Base-by-base conservation (phyloP, 495 filamentous ascomycete genomes). In the Penicillium soppii region DNA sequence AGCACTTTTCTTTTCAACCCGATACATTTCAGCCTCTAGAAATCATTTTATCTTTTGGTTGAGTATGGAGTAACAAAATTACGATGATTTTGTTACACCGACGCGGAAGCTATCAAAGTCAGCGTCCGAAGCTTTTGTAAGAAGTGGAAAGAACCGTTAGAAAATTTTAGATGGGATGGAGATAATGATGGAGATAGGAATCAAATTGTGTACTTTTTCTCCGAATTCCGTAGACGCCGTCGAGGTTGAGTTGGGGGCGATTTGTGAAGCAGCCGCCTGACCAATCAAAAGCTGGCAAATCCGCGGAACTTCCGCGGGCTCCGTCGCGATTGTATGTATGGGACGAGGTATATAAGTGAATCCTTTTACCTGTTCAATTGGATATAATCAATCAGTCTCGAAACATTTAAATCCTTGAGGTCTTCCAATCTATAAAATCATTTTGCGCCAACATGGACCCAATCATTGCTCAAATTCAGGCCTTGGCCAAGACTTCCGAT, bases 261-360 rank as follows among this genome's bases (percentile, higher is more conserved):
- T 12, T 25, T 19, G 46, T n/a, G 13, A 3, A 25, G 22, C n/a
- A n/a, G n/a, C n/a, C n/a, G n/a, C n/a, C 27, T 13, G 41, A 30
- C 56, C 59, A 58, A 63, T 63, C 21, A 55, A 30, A 26, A 17
- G n/a, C 25, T 10, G 41, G 30, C 44, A 15, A 37, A 22, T 44
- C 60, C 63, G 54, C 53, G 63, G 63, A 61, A 50, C 0, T 39
- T 57, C 55, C 57, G 43, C 50, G 56, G 48, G n/a, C 20, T 47
- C 53, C 32, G 29, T 13, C 21, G 29, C 17, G 20, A 20, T 13
- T 19, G 7, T 25, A 35, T 42, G 13, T 30, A n/a, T 23, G 16
- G 26, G 32, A 25, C 2, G 5, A 50, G 2, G 30, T 36, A 52
- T 46, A 57, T 40, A 54, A 51, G 13, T n/a, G 20, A 19, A n/a